These are phyloP conservation scores for Plantago ovata DNA, from an alignment of 257 asterid species.

Conservation along the genomic window DNA sequence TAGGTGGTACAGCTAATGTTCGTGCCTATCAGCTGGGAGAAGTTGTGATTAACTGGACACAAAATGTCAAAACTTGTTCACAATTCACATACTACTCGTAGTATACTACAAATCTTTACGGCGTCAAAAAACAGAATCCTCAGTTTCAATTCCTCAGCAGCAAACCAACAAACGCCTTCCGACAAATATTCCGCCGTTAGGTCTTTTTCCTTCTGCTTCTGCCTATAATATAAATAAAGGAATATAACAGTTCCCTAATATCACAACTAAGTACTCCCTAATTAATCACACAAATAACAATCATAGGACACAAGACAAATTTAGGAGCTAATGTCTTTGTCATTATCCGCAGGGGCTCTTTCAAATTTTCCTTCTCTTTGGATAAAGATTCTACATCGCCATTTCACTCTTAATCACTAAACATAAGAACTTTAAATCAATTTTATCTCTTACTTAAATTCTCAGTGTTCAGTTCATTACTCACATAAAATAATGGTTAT, in stretches of 20 bases:
- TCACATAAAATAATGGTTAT: no score
- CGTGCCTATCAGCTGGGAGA: background rate
- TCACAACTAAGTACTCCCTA: background rate
- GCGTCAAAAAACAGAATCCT: slow-evolving; percentile 10
- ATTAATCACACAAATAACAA: background rate
- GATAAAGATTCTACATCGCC: no score
- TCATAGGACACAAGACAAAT: background rate
- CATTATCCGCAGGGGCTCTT: no score
- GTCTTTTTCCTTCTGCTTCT: slow-evolving; percentile 8
- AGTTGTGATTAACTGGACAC: no score
- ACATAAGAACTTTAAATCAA: no score
- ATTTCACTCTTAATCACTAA: no score
- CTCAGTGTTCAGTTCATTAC: no score
- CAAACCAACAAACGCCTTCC: background rate
- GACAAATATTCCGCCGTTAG: slow-evolving; percentile 4
- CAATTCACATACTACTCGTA: no score
- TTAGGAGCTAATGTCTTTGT: background rate
- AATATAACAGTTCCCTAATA: background rate
- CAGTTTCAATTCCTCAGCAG: background rate
- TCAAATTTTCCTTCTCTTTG: no score
- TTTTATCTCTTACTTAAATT: no score
- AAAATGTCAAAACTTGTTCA: no score
- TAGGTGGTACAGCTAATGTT: slow-evolving; percentile 8
- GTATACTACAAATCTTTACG: slow-evolving; percentile 1
- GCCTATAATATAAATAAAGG: no score